These are phyloP conservation scores for Crithidia expoeki DNA, from an alignment of 208 protist genomes.

Conservation along the genomic window DNA sequence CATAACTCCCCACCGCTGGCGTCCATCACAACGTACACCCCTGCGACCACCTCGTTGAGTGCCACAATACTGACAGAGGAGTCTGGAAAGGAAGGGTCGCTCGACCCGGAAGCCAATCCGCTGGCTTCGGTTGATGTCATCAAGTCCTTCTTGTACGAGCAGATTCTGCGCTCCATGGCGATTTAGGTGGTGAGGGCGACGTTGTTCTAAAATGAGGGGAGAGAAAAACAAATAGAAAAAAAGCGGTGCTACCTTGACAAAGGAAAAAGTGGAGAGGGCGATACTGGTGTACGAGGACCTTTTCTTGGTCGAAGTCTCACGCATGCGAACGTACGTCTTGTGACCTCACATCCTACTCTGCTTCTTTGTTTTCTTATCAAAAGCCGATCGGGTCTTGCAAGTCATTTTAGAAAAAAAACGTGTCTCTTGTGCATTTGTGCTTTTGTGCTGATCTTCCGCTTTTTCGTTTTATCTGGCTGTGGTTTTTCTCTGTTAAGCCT, in stretches of 20 bases:
- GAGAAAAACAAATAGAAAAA: background rate
- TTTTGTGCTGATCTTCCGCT: too few relatives aligned
- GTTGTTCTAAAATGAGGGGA: background rate
- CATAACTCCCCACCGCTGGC: conserved; percentile 22
- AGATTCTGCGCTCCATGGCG: conserved; percentile 33
- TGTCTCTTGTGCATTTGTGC: too few relatives aligned
- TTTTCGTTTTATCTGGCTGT: too few relatives aligned
- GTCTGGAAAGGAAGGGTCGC: conserved; percentile 32
- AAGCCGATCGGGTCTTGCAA: too few relatives aligned
- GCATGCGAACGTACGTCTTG: too few relatives aligned
- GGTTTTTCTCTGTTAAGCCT: too few relatives aligned
- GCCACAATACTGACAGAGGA: conserved; percentile 29
- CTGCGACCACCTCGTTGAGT: conserved; percentile 30
- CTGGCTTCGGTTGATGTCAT: conserved; percentile 45
- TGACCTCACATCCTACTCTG: too few relatives aligned
- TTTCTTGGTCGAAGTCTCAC: too few relatives aligned
- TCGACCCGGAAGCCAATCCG: conserved; percentile 34
- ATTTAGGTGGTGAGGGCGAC: background rate
- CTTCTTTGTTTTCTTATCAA: too few relatives aligned
- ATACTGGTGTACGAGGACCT: too few relatives aligned
- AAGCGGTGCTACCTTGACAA: background rate
- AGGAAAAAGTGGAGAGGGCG: too few relatives aligned
- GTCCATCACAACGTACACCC: conserved; percentile 14
- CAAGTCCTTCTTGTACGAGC: conserved; percentile 60
- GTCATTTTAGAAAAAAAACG: too few relatives aligned